These are phyloP conservation scores for Suillus brevipes DNA, from an alignment of 768 basidiomycete species.

Conservation along the genomic window DNA sequence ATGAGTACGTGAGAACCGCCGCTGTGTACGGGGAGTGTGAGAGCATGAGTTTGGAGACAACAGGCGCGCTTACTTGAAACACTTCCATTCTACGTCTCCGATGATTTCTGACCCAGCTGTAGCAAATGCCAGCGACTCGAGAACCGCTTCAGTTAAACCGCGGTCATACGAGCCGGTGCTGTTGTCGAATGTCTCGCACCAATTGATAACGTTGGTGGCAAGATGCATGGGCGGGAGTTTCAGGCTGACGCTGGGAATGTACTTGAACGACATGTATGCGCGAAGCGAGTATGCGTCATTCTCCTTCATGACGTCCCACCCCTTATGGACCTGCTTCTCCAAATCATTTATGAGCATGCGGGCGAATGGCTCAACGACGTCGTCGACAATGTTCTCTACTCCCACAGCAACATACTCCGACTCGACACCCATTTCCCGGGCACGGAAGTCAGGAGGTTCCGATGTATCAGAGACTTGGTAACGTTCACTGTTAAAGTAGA, in stretches of 20 bases:
- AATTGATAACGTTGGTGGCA: background rate
- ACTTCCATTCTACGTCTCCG: conserved; percentile 27
- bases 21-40: conserved; percentile 7
- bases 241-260: conserved; percentile 1
- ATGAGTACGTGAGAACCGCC: conserved; percentile 27
- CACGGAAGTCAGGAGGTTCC: conserved; percentile 10
- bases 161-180: conserved; percentile 36
- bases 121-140: conserved; percentile 31
- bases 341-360: conserved; percentile 22
- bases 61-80: conserved; percentile 28
- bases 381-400: conserved; percentile 17
- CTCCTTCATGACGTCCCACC: conserved; percentile 25
- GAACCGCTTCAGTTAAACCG: conserved; percentile 36
- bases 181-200: conserved; percentile 33
- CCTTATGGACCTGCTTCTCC: conserved; percentile 11
- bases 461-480: background rate
- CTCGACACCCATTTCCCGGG: conserved; percentile 11
- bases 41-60: background rate
- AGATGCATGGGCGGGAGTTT: conserved; percentile 3
- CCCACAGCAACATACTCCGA: conserved; percentile 16
- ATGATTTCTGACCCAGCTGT: background rate
- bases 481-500: conserved; percentile 20
- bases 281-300: conserved; percentile 30
- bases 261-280: conserved; percentile 19
- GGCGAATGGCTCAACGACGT: conserved; percentile 22